phyloP scores from a whole-genome alignment of 768 basidiomycete species.

The Fibroporia radiculosa region DNA sequence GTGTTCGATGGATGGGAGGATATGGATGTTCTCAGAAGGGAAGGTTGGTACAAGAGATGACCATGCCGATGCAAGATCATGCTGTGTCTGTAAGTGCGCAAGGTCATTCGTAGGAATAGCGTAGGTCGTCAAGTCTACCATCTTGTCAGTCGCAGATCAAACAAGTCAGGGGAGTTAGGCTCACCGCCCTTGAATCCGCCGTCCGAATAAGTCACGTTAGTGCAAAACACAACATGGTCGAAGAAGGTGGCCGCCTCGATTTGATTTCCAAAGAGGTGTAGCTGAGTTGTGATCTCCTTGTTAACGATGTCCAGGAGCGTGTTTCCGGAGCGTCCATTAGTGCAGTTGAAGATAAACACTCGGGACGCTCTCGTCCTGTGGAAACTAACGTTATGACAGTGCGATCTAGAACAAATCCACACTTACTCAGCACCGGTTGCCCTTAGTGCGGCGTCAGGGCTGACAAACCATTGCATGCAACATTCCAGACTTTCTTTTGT shows the following conservation, averaged over 20 bases:
- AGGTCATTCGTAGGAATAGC: slow-evolving; percentile 59
- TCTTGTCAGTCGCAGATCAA: not conserved
- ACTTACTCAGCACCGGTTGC: slow-evolving; percentile 11
- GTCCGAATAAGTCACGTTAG: slow-evolving; percentile 89
- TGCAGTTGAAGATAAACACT: slow-evolving; percentile 91
- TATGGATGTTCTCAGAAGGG: slow-evolving; percentile 56
- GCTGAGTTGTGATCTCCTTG: slow-evolving; percentile 39
- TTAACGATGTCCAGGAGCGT: slow-evolving; percentile 60
- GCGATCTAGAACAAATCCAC: not conserved
- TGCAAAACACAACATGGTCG: slow-evolving; percentile 86
- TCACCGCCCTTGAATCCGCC: slow-evolving; percentile 88
- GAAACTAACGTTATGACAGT: not conserved
- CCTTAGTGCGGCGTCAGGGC: slow-evolving; percentile 44
- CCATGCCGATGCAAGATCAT: slow-evolving; percentile 74
- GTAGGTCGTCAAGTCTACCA: slow-evolving; percentile 68
- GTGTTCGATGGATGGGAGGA: slow-evolving; percentile 84
- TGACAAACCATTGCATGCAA: slow-evolving; percentile 85
- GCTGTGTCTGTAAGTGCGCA: slow-evolving; percentile 62
- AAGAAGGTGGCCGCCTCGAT: slow-evolving; percentile 49
- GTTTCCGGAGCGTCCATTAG: slow-evolving; percentile 76
- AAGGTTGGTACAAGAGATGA: slow-evolving; percentile 51
- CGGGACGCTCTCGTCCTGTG: slow-evolving; percentile 31
- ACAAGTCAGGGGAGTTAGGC: slow-evolving; percentile 1
- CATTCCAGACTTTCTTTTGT: slow-evolving; percentile 84
- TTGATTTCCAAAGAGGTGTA: slow-evolving; percentile 31